Percentiles rank a stretch among this genome's conserved stretches.
Evolutionary conservation across 768 basidiomycete genomes (phyloP).

Genomic region (Termitomyces sp.): DNA sequence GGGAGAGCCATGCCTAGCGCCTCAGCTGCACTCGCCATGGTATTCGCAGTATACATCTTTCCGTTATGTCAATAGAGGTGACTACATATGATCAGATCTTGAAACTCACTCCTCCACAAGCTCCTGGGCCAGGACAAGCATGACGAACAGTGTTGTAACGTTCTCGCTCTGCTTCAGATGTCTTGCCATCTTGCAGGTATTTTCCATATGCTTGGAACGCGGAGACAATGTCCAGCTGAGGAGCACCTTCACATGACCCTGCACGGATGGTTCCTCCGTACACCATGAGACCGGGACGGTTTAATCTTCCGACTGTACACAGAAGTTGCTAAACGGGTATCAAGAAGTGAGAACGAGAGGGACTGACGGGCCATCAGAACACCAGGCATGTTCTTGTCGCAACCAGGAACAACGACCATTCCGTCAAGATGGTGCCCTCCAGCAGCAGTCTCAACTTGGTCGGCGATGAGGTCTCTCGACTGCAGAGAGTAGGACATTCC

Average conservation of each 20-base stretch:
- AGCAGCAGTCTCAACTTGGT: constrained; percentile 93
- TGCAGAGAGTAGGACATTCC: constrained; percentile 97
- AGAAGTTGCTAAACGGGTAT: constrained; percentile 18
- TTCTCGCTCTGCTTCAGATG: constrained; percentile 73
- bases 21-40: constrained; percentile 96
- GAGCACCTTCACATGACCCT: constrained; percentile 85
- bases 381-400: constrained; percentile 99
- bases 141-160: constrained; percentile 87
- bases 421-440: constrained; percentile 98
- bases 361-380: constrained; percentile 90
- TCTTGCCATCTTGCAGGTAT: constrained; percentile 87
- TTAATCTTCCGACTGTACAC: constrained; percentile 79
- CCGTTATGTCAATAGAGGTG: background rate
- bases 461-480: constrained; percentile 96
- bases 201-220: constrained; percentile 98
- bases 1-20: constrained; percentile 95
- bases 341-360: constrained; percentile 9
- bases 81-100: background rate
- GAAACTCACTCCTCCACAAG: constrained; percentile 86
- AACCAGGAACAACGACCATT: constrained; percentile 95
- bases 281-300: constrained; percentile 96
- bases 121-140: constrained; percentile 96
- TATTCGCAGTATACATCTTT: constrained; percentile 98
- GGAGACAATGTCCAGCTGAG: constrained; percentile 91
- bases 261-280: constrained; percentile 95